Evolutionary conservation across 139 green algal species (phyloP).

Genomic region (Chlorella sp.): DNA sequence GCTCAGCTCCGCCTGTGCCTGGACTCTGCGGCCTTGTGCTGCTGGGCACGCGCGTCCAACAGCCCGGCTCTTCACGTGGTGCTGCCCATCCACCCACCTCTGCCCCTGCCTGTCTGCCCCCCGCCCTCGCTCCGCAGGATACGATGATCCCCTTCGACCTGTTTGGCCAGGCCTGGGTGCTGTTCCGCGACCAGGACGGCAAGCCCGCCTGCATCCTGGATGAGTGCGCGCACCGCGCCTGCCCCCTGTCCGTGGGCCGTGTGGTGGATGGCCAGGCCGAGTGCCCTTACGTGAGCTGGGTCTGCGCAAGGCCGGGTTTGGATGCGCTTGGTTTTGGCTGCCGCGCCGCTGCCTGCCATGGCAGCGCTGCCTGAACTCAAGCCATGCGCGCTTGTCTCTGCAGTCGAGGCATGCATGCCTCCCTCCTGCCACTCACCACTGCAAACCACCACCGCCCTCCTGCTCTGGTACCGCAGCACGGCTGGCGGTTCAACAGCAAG

Average conservation of each 20-base stretch:
- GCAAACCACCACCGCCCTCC: too few relatives aligned
- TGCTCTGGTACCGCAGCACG: too few relatives aligned
- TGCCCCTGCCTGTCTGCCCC: too few relatives aligned
- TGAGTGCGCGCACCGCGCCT: slow-evolving; percentile 95
- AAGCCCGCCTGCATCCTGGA: slow-evolving; percentile 64
- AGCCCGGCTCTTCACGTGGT: too few relatives aligned
- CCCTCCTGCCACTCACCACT: neutral
- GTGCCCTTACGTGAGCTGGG: slow-evolving; percentile 85
- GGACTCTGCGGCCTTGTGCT: too few relatives aligned
- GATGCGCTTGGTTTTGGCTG: neutral
- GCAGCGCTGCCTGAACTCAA: too few relatives aligned
- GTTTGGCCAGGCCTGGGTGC: slow-evolving; percentile 95
- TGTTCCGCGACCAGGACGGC: slow-evolving; percentile 82
- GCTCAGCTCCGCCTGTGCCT: too few relatives aligned
- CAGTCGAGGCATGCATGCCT: too few relatives aligned
- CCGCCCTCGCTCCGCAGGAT: slow-evolving; percentile 22
- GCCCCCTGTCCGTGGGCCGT: slow-evolving; percentile 90
- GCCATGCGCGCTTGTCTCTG: too few relatives aligned
- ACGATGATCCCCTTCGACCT: slow-evolving; percentile 85
- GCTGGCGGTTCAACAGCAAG: slow-evolving; percentile 88
- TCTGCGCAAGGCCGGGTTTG: neutral
- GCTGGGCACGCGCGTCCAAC: too few relatives aligned
- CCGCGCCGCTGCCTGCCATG: too few relatives aligned
- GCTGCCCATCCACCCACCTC: too few relatives aligned
- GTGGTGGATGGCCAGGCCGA: slow-evolving; percentile 72